Evolutionary conservation across 2,329 filamentous ascomycete species (phyloP).

Genomic region (Volutella citrinella): DNA sequence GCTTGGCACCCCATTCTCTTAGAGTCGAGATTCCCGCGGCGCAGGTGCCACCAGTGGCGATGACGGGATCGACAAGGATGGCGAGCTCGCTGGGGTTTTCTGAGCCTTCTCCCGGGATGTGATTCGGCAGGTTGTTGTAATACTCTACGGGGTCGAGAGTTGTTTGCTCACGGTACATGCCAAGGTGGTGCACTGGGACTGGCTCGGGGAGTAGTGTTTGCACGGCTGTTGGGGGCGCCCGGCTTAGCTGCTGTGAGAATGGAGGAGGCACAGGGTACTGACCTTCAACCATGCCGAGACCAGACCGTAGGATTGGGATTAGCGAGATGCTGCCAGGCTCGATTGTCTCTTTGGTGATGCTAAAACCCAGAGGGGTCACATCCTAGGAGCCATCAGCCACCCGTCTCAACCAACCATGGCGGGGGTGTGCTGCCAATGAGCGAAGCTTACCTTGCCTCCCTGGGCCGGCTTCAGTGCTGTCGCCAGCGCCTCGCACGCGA

Average conservation of each 20-base stretch:
- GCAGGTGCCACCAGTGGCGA: constrained; percentile 89
- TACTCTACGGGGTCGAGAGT: constrained; percentile 91
- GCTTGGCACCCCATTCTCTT: constrained; percentile 85
- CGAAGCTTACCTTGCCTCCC: constrained; percentile 59
- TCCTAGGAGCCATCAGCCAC: constrained; percentile 50
- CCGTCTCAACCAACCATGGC: too few species aligned
- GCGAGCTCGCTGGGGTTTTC: constrained; percentile 54
- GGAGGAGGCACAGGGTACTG: constrained; percentile 13
- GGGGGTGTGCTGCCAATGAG: too few species aligned
- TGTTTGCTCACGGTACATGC: constrained; percentile 86
- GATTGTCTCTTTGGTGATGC: constrained; percentile 65
- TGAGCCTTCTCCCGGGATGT: constrained; percentile 42
- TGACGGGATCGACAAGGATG: constrained; percentile 86
- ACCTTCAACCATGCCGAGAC: constrained; percentile 88
- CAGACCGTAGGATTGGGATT: constrained; percentile 89
- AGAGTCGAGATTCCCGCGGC: constrained; percentile 87
- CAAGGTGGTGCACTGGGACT: constrained; percentile 87
- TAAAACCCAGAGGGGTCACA: constrained; percentile 72
- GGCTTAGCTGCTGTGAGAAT: constrained; percentile 9
- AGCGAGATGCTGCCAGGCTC: constrained; percentile 69
- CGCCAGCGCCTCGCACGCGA: constrained; percentile 78
- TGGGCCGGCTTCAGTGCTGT: constrained; percentile 54
- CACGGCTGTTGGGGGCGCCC: constrained; percentile 60
- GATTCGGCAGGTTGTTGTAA: constrained; percentile 93
- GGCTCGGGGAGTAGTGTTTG: constrained; percentile 77